Evolutionary conservation across 352 stramenopile genomes (phyloP), one percentile per base, ranked within the genome.

Genomic region (Phytopythium sindhum): DNA sequence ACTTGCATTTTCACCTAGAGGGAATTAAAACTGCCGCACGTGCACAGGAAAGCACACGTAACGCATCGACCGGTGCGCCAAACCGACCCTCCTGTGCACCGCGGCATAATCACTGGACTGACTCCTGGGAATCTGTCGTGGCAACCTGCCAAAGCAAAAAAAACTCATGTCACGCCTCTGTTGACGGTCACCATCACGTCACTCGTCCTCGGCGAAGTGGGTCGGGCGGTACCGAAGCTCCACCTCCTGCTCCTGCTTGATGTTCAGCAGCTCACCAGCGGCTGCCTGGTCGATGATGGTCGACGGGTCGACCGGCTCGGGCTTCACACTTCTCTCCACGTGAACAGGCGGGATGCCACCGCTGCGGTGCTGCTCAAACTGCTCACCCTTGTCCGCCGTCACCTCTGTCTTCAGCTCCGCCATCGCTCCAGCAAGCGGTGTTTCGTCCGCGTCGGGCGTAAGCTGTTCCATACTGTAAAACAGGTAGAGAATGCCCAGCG

Each of bases 401-500:
- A 74, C 66, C 29, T 59, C 47, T 28, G 65, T 60, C 4, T 64
- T 60, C 19, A 33, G 8, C 45, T 61, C 62, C 12, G 23, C 14
- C 45, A 33, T 53, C 10, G 75, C 68, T 26, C 57, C 51, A 41
- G 67, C 63, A 0, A 60, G 56, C 26, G 58, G 24, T 52, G 71
- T 59, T 28, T 58, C 64, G 52, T 29, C 61, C 4, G 52, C 68
- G 60, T 70, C 72, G 4, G 68, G n/a, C 28, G 54, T 53, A 62
- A 78, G 58, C 50, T 75, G 67, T 24, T 79, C 80, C 12, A 91
- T 60, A 17, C 72, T 74, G 67, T 88, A 91, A 63, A 89, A 72
- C 24, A 80, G 80, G 61, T 86, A 90, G 31, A 93, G 35, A 45
- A 93, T 75, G 29, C 87, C 68, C 19, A 93, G 64, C n/a, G 52